These are phyloP conservation scores for Biscogniauxia marginata DNA, from an alignment of 2,329 filamentous ascomycete species.

Conservation along the genomic window DNA sequence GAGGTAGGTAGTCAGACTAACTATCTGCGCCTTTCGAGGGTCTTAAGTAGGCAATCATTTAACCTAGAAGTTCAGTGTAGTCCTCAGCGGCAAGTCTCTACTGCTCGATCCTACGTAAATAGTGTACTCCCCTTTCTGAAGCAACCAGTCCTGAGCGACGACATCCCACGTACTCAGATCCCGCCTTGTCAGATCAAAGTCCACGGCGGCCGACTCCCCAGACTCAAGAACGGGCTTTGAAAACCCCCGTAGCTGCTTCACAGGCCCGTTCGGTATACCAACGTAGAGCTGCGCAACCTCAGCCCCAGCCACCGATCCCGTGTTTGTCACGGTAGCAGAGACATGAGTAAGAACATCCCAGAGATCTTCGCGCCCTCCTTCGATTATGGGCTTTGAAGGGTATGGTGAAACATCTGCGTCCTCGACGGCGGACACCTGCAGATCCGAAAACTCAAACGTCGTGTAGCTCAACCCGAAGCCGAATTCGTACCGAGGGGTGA, in stretches of 20 bases:
- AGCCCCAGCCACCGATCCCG: slow-evolving; percentile 58
- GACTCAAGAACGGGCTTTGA: slow-evolving; percentile 53
- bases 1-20: too few species aligned
- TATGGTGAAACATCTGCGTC: slow-evolving; percentile 32
- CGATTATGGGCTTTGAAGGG: slow-evolving; percentile 37
- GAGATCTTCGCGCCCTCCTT: slow-evolving; percentile 48
- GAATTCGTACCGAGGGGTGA: slow-evolving; percentile 62
- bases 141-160: slow-evolving; percentile 57
- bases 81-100: slow-evolving; percentile 45
- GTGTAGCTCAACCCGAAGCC: slow-evolving; percentile 69
- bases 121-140: slow-evolving; percentile 44
- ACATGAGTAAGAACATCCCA: slow-evolving; percentile 49
- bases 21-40: too few species aligned
- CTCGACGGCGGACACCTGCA: slow-evolving; percentile 23
- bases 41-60: neutral
- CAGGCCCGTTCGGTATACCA: slow-evolving; percentile 42
- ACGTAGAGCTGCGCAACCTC: slow-evolving; percentile 65
- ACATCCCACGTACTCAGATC: slow-evolving; percentile 68
- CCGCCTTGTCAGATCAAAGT: slow-evolving; percentile 55
- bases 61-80: slow-evolving; percentile 27
- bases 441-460: slow-evolving; percentile 57
- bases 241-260: slow-evolving; percentile 59
- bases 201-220: slow-evolving; percentile 47
- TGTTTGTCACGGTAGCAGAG: slow-evolving; percentile 64
- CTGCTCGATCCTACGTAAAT: slow-evolving; percentile 47